A percentile compares a stretch with the other conserved stretches of the same genome.
phyloP scores from a whole-genome alignment of 768 basidiomycete genomes.

The Kwoniella sp. region DNA sequence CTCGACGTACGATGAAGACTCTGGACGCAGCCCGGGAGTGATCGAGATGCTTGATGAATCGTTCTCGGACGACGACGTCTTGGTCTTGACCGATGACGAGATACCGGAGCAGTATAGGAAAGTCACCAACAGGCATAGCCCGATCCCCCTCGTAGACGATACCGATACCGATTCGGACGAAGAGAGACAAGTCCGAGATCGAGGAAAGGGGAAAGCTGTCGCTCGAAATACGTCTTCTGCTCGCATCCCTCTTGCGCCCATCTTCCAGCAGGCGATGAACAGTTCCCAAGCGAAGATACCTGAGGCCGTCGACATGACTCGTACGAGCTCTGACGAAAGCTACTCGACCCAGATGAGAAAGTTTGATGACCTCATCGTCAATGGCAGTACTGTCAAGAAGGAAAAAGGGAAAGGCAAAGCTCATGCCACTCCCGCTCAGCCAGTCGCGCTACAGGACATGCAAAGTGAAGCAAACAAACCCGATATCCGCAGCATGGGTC shows the following conservation, averaged over 20 bases:
- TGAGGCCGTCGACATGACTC: not conserved
- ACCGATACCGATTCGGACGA: conserved; percentile 11
- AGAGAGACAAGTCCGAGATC: not conserved
- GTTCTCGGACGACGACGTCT: conserved; percentile 17
- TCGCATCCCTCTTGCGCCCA: conserved; percentile 8
- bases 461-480: too few species aligned
- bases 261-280: not conserved
- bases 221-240: not conserved
- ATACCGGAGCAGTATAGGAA: conserved; percentile 22
- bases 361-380: conserved; percentile 1
- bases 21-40: too few species aligned
- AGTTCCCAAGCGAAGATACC: not conserved
- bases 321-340: too few species aligned
- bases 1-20: too few species aligned
- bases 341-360: not conserved
- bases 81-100: conserved; percentile 7
- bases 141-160: conserved; percentile 19
- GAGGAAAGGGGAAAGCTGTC: conserved; percentile 7
- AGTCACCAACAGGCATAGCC: conserved; percentile 21
- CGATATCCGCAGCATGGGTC: too few species aligned
- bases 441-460: too few species aligned
- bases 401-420: not conserved
- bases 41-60: too few species aligned
- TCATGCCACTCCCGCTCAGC: too few species aligned
- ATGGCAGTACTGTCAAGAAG: not conserved